Base-by-base conservation (phyloP, 2,329 filamentous ascomycete species). In the Colletotrichum camelliae region DNA sequence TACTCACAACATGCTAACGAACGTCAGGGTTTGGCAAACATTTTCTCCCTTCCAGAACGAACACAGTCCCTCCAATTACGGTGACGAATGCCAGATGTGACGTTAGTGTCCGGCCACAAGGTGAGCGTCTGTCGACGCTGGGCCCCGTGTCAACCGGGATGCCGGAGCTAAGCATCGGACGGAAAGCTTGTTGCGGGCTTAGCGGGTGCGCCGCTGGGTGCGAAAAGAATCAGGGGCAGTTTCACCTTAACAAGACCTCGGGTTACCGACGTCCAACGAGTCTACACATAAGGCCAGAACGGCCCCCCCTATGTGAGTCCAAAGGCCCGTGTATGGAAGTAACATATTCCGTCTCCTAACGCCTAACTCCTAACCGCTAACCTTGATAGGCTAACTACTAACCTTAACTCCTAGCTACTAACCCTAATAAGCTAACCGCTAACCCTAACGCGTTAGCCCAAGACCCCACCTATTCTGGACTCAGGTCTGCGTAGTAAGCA, bases 111-210 rank as follows among this genome's bases (percentile, higher is more conserved):
- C 58, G 66, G 29, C 13, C 58, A 43, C 33, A 33, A 21, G 9
- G 27, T 33, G n/a, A 33, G 66, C 4, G 10, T 29, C 48, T 31
- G 18, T 31, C 24, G 67, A 65, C 58, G 33, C 33, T 16, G 18
- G 24, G 18, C 18, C 67, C 48, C n/a, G n/a, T 35, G 67, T 29
- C 21, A 24, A 55, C 72, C 67, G 60, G 67, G 72, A 71, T 74
- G 48, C 33, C 67, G 60, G 60, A 67, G 55, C 67, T 72, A 67
- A 67, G 67, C 61, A 31, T 75, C 72, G 68, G 72, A 48, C 67
- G 52, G 37, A 67, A 72, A 75, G 72, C 72, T 72, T 75, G 37
- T 66, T 72, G 72, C 35, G 48, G 71, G 67, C 61, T 39, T 66
- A 75, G 72, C 52, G 67, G 60, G 61, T 67, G 66, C 33, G 21